These are phyloP conservation scores for Tylopilus balloui DNA, from an alignment of 768 basidiomycete genomes.

Conservation along the genomic window DNA sequence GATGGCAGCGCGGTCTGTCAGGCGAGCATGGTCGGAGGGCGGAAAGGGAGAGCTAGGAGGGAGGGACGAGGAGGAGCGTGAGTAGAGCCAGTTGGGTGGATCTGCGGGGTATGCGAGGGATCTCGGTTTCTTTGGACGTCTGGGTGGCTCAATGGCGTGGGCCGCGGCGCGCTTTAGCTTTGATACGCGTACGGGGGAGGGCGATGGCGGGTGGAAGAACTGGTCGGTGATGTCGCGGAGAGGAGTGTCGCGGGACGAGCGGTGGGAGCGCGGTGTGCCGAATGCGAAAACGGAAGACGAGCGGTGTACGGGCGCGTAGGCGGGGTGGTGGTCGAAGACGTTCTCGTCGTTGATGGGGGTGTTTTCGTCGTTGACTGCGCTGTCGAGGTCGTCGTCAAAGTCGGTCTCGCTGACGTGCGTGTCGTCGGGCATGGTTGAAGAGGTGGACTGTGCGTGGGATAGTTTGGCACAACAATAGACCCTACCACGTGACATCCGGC, in stretches of 20 bases:
- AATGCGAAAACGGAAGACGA: conserved; percentile 14
- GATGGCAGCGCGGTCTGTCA: not conserved
- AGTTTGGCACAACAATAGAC: not conserved
- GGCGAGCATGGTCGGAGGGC: conserved; percentile 8
- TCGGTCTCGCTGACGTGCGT: conserved; percentile 20
- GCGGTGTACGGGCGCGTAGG: not conserved
- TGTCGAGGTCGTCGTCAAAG: conserved; percentile 10
- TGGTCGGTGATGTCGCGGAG: conserved; percentile 34
- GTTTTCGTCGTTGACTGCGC: conserved; percentile 8
- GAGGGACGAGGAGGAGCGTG: conserved; percentile 29
- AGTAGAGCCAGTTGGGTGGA: conserved; percentile 28
- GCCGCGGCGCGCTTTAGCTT: conserved; percentile 17
- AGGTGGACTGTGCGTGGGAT: conserved; percentile 24
- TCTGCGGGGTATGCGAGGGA: conserved; percentile 29
- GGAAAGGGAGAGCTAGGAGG: conserved; percentile 34
- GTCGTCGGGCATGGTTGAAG: conserved; percentile 20
- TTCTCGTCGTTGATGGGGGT: conserved; percentile 13
- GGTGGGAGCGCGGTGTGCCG: conserved; percentile 24
- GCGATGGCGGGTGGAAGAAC: conserved; percentile 33
- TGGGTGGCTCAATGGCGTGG: conserved; percentile 23
- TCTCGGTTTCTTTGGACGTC: conserved; percentile 32
- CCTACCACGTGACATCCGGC: conserved; percentile 18
- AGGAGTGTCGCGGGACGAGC: conserved; percentile 15
- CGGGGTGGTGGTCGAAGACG: conserved; percentile 4
- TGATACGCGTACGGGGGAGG: conserved; percentile 26